Evolutionary conservation across 352 stramenopile species (phyloP), one percentile per base, ranked within the genome.

Genomic region (Blastocystis hominis): DNA sequence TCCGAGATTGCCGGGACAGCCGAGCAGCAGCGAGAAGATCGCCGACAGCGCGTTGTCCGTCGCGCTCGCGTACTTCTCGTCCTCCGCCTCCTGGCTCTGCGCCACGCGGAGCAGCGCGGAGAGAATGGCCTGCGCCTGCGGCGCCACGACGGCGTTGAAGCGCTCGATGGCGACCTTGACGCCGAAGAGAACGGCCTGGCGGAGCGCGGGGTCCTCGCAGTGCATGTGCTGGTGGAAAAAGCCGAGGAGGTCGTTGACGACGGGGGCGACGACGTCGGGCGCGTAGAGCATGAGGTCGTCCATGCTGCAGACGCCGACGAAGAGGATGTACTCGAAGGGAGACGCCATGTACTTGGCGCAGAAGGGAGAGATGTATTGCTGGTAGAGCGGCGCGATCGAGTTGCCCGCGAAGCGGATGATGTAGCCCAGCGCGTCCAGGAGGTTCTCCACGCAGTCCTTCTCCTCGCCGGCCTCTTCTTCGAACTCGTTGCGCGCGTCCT

Each of bases 401-500:
- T 63, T 46, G 24, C 44, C 46, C 6, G n/a, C 17, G 10, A 44
- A 30, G 20, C 68, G 68, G 53, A 78, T 78, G 2, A 78, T 30
- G 53, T 61, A 78, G 24, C 40, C 40, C 38, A 78, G 59, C 38
- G 68, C 40, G 42, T 78, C 68, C 38, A 78, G 10, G 42, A 78
- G 53, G n/a, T 44, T 63, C 42, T 78, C 68, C 38, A 78, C 68
- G 53, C 68, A 78, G 24, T 59, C 15, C 68, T 78, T 78, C 53
- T 78, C 68, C 38, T 78, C 68, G 34, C 68, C 68, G 34, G 42
- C 68, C 53, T 17, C 38, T 38, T 78, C 68, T n/a, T 78, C 68
- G 68, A 78, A 78, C 53, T 78, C 68, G 24, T 40, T 78, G 46
- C 68, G 38, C 34, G 68, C 68, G 53, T 78, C 68, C 24, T 78